phyloP scores from a whole-genome alignment of 2,329 filamentous ascomycete species.

The Botrytis tulipae region DNA sequence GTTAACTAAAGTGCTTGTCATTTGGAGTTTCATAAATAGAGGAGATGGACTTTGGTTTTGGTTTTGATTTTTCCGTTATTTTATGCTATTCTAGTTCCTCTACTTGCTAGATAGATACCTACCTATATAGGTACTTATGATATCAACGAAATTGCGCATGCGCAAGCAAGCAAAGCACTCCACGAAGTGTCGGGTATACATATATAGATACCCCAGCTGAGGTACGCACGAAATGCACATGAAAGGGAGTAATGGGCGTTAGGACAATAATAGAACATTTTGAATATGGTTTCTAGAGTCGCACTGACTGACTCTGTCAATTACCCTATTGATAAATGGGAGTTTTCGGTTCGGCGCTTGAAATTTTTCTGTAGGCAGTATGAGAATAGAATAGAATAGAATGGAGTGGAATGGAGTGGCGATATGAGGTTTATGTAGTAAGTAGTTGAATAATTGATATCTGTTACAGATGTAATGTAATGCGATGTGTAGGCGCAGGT shows the following conservation, averaged over 20 bases:
- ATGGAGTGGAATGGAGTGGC: not conserved
- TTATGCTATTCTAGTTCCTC: not conserved
- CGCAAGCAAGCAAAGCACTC: conserved; percentile 9
- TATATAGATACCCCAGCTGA: not conserved
- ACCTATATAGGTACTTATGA: not conserved
- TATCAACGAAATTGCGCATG: conserved; percentile 4
- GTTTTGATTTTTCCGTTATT: not conserved
- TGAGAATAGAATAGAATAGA: not conserved
- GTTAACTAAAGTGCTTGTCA: not conserved
- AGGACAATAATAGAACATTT: not conserved
- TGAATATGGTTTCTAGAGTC: conserved; percentile 1
- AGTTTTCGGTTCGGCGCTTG: not conserved
- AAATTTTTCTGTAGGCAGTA: not conserved
- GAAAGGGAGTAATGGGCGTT: not conserved
- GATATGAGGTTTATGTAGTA: not conserved
- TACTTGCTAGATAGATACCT: not conserved
- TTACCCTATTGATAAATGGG: not conserved
- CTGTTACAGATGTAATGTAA: not conserved
- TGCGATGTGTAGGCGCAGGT: no score
- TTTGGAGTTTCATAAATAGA: conserved; percentile 11
- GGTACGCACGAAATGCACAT: not conserved
- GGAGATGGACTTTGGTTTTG: not conserved
- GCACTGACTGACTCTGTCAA: not conserved
- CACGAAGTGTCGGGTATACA: not conserved
- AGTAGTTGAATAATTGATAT: not conserved